phyloP scores from a whole-genome alignment of 148 eudicot genomes.

The Vaccinium darrowii region DNA sequence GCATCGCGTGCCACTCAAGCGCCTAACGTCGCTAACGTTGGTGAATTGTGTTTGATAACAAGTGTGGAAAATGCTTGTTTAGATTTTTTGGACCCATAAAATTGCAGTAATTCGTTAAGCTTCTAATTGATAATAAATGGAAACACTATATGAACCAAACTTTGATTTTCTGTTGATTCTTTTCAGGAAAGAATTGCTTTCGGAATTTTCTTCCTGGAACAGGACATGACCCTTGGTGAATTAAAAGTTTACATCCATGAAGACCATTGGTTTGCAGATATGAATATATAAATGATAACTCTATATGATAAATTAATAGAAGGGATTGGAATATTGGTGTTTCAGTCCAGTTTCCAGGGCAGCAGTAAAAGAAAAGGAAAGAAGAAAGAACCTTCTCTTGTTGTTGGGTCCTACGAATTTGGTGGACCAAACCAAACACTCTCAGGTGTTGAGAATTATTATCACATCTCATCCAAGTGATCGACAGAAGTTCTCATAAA shows the following conservation, averaged over 20 bases:
- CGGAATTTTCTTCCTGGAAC: slow-evolving; percentile 7
- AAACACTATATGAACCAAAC: neutral
- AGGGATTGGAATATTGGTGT: neutral
- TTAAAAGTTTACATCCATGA: neutral
- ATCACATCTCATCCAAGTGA: no score
- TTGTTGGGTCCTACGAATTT: neutral
- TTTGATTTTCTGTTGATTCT: neutral
- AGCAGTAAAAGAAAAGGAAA: neutral
- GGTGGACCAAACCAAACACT: neutral
- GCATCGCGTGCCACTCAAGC: no score
- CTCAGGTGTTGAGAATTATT: neutral
- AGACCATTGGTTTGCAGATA: neutral
- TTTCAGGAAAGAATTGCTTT: neutral
- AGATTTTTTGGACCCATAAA: no score
- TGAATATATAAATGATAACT: neutral
- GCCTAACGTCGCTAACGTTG: no score
- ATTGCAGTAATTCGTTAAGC: no score
- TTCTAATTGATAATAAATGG: neutral
- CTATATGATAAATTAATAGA: neutral
- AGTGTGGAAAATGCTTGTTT: no score
- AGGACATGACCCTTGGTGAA: neutral
- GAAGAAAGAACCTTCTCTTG: neutral
- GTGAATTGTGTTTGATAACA: no score
- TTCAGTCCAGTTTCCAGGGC: neutral
- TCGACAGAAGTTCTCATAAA: no score